A percentile compares a stretch with the other conserved stretches of the same genome.
phyloP scores from a whole-genome alignment of 192 early-diverging fungal genomes.

The Coemansia guatemalensis region DNA sequence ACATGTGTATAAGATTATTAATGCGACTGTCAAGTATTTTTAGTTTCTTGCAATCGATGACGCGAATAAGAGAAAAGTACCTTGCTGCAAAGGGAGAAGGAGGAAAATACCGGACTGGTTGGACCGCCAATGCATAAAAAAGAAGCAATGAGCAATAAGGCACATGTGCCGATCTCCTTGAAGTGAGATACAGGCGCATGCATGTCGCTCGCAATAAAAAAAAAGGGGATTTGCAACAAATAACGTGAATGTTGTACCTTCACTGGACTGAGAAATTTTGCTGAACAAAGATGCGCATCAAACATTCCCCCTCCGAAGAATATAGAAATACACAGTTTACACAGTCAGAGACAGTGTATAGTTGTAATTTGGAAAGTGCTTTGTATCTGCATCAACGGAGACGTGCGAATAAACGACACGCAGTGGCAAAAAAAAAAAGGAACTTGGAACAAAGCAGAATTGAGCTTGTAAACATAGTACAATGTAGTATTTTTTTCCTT shows the following conservation, averaged over 20 bases:
- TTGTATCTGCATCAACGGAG: no score
- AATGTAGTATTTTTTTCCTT: no score
- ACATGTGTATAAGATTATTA: no score
- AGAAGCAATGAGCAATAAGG: slow-evolving; percentile 3
- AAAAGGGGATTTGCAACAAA: neutral
- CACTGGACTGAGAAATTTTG: no score
- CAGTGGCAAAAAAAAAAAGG: no score
- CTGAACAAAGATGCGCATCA: neutral
- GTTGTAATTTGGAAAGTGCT: no score
- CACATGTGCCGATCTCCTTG: neutral
- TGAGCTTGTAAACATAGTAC: neutral
- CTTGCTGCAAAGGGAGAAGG: no score
- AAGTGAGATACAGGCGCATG: neutral
- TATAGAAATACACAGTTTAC: no score
- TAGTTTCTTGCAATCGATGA: no score
- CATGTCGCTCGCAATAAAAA: slow-evolving; percentile 2
- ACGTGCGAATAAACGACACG: no score
- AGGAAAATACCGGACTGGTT: neutral
- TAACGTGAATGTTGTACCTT: neutral
- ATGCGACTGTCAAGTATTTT: no score
- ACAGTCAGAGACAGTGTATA: no score
- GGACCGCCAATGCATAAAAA: neutral
- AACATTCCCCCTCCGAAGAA: neutral
- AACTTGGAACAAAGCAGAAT: neutral
- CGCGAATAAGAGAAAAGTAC: neutral